A percentile compares a stretch with the other conserved stretches of the same genome.
Evolutionary conservation across 208 protist species (phyloP).

Genomic region (Herpetomonas muscarum): DNA sequence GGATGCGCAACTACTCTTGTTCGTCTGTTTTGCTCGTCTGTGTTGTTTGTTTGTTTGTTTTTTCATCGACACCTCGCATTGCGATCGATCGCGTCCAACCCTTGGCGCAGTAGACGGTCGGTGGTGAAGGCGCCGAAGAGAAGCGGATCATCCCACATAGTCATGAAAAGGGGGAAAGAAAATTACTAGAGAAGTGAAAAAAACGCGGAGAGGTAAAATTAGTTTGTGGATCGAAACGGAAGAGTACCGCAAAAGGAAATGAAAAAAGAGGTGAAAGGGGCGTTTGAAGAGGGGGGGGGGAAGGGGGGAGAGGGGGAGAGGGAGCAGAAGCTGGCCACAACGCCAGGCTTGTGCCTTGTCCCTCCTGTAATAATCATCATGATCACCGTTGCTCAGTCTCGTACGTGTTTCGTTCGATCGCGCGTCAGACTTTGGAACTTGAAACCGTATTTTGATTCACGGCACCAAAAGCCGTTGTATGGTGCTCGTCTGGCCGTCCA

Average conservation of each 20-base stretch:
- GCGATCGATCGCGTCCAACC: no score
- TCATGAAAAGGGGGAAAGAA: background rate
- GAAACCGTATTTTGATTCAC: no score
- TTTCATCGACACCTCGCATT: no score
- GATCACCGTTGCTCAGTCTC: no score
- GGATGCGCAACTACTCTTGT: constrained; percentile 6
- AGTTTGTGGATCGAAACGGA: background rate
- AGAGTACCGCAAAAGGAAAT: constrained; percentile 1
- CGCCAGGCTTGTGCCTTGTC: no score
- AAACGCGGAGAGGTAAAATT: constrained; percentile 1
- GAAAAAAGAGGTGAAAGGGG: constrained; percentile 3
- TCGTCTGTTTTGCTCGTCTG: constrained; percentile 1
- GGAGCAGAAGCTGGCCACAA: no score
- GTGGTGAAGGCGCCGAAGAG: no score
- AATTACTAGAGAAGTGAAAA: constrained; percentile 5
- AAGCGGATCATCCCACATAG: background rate
- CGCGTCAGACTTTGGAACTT: no score
- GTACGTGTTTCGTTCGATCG: no score
- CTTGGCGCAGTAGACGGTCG: no score
- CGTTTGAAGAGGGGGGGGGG: background rate
- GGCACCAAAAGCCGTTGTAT: no score
- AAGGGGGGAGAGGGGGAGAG: background rate
- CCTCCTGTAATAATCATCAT: constrained; percentile 8
- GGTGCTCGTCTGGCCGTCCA: no score
- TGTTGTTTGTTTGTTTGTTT: constrained; percentile 6